Evolutionary conservation across 768 basidiomycete genomes (phyloP).

Genomic region (Suillus bovinus): DNA sequence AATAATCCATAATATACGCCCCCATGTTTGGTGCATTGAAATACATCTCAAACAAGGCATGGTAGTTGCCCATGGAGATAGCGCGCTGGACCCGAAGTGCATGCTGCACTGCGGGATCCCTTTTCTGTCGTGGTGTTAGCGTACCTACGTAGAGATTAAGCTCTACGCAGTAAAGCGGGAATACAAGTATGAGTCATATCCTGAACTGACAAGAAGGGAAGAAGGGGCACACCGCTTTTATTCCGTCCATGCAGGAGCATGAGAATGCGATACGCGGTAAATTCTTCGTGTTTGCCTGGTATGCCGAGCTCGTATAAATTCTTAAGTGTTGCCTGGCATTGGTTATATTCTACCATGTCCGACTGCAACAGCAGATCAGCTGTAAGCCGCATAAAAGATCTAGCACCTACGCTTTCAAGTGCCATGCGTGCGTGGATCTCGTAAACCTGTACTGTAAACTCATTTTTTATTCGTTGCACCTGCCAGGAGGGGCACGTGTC

Average conservation of each 20-base stretch:
- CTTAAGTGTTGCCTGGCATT: constrained; percentile 91
- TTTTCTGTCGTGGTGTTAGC: constrained; percentile 91
- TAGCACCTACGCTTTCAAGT: constrained; percentile 72
- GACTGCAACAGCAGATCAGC: constrained; percentile 47
- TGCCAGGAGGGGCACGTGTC: constrained; percentile 31
- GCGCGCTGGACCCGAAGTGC: constrained; percentile 89
- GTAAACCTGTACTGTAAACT: constrained; percentile 96
- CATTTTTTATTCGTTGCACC: constrained; percentile 99
- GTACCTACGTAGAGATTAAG: constrained; percentile 97
- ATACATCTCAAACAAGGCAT: constrained; percentile 86
- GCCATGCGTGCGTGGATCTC: constrained; percentile 99
- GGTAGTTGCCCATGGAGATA: constrained; percentile 91
- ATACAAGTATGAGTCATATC: constrained; percentile 5
- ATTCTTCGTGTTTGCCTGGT: constrained; percentile 91
- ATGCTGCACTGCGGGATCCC: constrained; percentile 76
- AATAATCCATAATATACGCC: constrained; percentile 99
- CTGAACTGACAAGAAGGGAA: constrained; percentile 2
- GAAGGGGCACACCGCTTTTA: constrained; percentile 71
- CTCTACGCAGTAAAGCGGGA: constrained; percentile 51
- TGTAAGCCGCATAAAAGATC: constrained; percentile 18
- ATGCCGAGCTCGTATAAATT: constrained; percentile 92
- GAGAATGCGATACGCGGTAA: constrained; percentile 95
- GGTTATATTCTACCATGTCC: constrained; percentile 99
- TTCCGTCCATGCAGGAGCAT: constrained; percentile 95
- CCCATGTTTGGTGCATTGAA: constrained; percentile 92